Percentiles rank a stretch among this genome's conserved stretches.
phyloP scores from a whole-genome alignment of 2,329 filamentous ascomycete genomes.

The Aspergillus intermedius region DNA sequence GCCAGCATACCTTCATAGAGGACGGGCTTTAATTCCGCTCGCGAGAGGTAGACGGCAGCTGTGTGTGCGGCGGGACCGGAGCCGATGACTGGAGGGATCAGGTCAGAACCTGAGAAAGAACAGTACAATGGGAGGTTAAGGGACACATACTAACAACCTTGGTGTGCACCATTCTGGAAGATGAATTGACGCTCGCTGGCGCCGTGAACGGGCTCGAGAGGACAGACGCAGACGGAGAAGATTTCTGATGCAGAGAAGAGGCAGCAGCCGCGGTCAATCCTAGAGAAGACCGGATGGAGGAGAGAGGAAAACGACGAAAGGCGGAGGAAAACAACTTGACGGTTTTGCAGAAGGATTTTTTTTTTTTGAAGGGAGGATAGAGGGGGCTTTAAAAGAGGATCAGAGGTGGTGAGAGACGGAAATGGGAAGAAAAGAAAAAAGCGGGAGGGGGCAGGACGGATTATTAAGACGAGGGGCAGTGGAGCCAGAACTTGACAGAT shows the following conservation, averaged over 20 bases:
- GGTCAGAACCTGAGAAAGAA: conserved; percentile 14
- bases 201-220: conserved; percentile 30
- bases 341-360: conserved; percentile 33
- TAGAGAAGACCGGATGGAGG: conserved; percentile 64
- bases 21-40: conserved; percentile 89
- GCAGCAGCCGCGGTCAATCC: conserved; percentile 68
- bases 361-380: conserved; percentile 1
- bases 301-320: conserved; percentile 58
- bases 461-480: neutral
- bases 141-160: conserved; percentile 74
- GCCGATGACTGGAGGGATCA: conserved; percentile 60
- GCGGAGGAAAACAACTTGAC: conserved; percentile 90
- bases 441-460: conserved; percentile 10
- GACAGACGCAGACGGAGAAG: conserved; percentile 33
- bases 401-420: conserved; percentile 7
- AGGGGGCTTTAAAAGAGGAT: conserved; percentile 8
- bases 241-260: conserved; percentile 59
- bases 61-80: conserved; percentile 97
- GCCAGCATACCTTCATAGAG: conserved; percentile 98
- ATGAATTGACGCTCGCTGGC: conserved; percentile 35
- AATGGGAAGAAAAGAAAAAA: conserved; percentile 14
- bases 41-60: conserved; percentile 89
- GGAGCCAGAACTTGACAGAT: neutral
- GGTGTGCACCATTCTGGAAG: conserved; percentile 69
- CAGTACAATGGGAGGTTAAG: conserved; percentile 6